Conservation (phyloP, 2,329 filamentous ascomycete species). For the Mycosphaerella sp. region DNA sequence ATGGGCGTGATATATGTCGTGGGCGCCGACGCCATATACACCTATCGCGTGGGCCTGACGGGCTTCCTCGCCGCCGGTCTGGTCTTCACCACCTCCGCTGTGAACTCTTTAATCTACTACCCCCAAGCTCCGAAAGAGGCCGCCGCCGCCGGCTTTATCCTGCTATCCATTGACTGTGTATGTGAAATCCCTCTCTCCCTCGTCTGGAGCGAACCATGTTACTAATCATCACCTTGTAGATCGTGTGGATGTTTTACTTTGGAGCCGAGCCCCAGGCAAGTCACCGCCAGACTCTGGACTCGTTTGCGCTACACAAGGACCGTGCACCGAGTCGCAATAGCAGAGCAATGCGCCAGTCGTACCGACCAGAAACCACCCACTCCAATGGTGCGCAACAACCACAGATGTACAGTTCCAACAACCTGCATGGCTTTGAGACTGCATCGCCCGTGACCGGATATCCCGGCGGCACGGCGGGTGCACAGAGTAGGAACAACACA, state of each 20-base stretch:
- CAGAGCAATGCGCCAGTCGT: conserved; percentile 66
- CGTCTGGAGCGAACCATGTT: too few relatives aligned
- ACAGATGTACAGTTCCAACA: conserved; percentile 96
- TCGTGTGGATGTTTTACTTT: conserved; percentile 99
- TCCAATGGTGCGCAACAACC: conserved; percentile 55
- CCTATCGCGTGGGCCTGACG: conserved; percentile 87
- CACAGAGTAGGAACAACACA: conserved; percentile 29
- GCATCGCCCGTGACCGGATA: conserved; percentile 74
- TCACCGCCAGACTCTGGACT: conserved; percentile 87
- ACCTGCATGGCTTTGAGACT: conserved; percentile 93
- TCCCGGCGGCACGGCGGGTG: conserved; percentile 51
- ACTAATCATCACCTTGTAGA: conserved; percentile 46
- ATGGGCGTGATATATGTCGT: conserved; percentile 73
- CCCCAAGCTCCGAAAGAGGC: conserved; percentile 65
- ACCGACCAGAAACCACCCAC: conserved; percentile 77
- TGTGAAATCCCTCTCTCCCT: conserved; percentile 33
- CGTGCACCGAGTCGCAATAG: conserved; percentile 55
- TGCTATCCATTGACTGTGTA: conserved; percentile 89
- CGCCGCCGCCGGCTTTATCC: conserved; percentile 83
- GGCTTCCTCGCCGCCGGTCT: conserved; percentile 79
- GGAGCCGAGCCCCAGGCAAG: conserved; percentile 82
- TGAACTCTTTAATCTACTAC: conserved; percentile 80
- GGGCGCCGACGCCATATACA: conserved; percentile 74
- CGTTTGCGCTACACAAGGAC: conserved; percentile 90
- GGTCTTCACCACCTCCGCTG: conserved; percentile 75